Base-by-base conservation (phyloP, 768 basidiomycete species). In the Boletus rex-veris region DNA sequence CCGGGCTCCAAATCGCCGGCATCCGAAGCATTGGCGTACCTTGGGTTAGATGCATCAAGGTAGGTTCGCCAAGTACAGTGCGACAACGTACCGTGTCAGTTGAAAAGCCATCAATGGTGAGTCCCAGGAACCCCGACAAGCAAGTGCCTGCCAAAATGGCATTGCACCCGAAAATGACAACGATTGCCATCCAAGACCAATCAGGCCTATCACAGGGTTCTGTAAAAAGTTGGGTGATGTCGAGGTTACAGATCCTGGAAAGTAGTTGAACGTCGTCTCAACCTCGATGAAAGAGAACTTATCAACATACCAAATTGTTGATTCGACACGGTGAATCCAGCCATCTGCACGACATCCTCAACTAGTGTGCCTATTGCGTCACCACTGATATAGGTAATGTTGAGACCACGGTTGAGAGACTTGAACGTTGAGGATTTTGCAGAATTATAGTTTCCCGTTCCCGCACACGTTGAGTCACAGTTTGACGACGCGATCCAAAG, bases 301-400 rank as follows among this genome's bases (percentile, higher is more conserved):
- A 19, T 50, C 3, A 38, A 71, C 78, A 36, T 53, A 83, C 83
- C 71, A 64, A 91, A 82, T 36, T 65, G 71, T 64, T 91, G 90
- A 4, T 69, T 59, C 5, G 58, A 42, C 19, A 91, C 67, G 1
- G 75, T 75, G 62, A 90, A 90, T 7, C 78, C 78, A 12, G 81
- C 85, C 80, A 94, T 80, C 42, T 70, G 64, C n/a, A 92, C 87
- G n/a, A 77, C 81, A 44, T 94, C 92, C 50, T 71, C 48, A 0
- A 71, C 78, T 2, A 89, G 62, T 1, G 64, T 62, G 4, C 83
- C 83, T 16, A 52, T 57, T 1, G 78, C 82, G 7, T 64, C 56
- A 7, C 80, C 83, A 35, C 69, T 75, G 16, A 77, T 78, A 54
- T 81, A 81, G 12, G 66, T 70, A 51, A 80, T 72, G 4, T 49